These are phyloP conservation scores for Tricholoma furcatifolium DNA, from an alignment of 768 basidiomycete species.

Conservation along the genomic window DNA sequence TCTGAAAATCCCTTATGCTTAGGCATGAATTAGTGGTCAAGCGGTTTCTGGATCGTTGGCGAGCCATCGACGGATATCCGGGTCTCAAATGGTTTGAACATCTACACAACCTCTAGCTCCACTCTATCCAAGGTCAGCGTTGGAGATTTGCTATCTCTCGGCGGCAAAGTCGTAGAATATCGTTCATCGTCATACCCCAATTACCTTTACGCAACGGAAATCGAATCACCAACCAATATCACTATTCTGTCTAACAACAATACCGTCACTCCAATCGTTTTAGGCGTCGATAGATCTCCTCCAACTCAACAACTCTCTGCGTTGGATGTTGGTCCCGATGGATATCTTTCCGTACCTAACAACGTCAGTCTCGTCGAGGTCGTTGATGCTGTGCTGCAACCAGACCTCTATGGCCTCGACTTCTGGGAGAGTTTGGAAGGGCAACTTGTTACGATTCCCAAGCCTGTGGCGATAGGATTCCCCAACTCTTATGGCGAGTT, in stretches of 20 bases:
- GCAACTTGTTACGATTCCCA: slow-evolving; percentile 51
- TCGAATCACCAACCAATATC: slow-evolving; percentile 44
- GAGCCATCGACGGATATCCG: slow-evolving; percentile 43
- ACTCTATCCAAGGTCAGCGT: slow-evolving; percentile 37
- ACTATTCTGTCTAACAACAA: slow-evolving; percentile 43
- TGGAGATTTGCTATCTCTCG: slow-evolving; percentile 48
- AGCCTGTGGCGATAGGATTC: slow-evolving; percentile 47
- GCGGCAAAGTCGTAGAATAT: slow-evolving; percentile 48
- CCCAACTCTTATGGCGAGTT: slow-evolving; percentile 53
- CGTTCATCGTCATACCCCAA: slow-evolving; percentile 41
- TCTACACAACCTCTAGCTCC: slow-evolving; percentile 43
- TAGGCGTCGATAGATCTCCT: slow-evolving; percentile 52
- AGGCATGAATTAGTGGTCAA: slow-evolving; percentile 32
- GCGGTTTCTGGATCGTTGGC: slow-evolving; percentile 49
- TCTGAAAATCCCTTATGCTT: background rate
- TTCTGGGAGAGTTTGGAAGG: slow-evolving; percentile 67
- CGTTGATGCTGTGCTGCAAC: slow-evolving; percentile 47
- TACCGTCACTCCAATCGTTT: slow-evolving; percentile 44
- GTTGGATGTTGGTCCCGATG: slow-evolving; percentile 53
- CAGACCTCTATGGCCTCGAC: slow-evolving; percentile 53
- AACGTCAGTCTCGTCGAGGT: slow-evolving; percentile 45
- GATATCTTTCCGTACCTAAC: slow-evolving; percentile 55
- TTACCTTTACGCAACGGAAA: slow-evolving; percentile 50
- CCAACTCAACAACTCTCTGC: slow-evolving; percentile 47
- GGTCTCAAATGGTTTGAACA: slow-evolving; percentile 48